Percentiles rank a stretch among this genome's conserved stretches.
phyloP scores from a whole-genome alignment of 2,329 filamentous ascomycete species.

The Claviceps spartinae region DNA sequence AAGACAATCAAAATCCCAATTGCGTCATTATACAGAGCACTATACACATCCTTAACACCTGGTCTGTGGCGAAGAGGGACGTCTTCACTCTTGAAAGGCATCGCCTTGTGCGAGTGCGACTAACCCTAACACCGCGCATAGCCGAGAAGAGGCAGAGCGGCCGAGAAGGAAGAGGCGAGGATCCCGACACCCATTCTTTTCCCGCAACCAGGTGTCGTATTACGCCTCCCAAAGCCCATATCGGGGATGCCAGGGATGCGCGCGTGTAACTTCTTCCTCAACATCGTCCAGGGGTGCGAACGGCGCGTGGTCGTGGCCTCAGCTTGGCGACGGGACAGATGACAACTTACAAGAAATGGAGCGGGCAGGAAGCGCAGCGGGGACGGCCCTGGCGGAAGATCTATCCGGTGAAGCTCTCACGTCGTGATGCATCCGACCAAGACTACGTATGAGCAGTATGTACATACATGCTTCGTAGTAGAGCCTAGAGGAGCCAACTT shows the following conservation, averaged over 20 bases:
- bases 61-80: neutral
- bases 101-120: slow-evolving; percentile 1
- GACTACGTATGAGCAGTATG: neutral
- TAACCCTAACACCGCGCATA: no score
- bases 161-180: no score
- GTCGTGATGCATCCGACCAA: neutral
- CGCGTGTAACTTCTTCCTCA: neutral
- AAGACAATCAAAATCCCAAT: neutral
- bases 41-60: no score
- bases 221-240: neutral
- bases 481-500: neutral
- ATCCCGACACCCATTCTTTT: no score
- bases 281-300: neutral
- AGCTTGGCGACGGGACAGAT: neutral
- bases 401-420: neutral
- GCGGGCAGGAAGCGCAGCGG: neutral
- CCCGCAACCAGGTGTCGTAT: no score
- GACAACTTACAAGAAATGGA: neutral
- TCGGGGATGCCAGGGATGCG: neutral
- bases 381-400: neutral
- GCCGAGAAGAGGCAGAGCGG: no score
- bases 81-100: neutral
- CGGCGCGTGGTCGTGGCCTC: neutral
- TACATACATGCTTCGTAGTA: no score
- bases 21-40: neutral